These are phyloP conservation scores for Acaromyces ingoldii DNA, from an alignment of 1,284 basidiomycete species.

Conservation along the genomic window DNA sequence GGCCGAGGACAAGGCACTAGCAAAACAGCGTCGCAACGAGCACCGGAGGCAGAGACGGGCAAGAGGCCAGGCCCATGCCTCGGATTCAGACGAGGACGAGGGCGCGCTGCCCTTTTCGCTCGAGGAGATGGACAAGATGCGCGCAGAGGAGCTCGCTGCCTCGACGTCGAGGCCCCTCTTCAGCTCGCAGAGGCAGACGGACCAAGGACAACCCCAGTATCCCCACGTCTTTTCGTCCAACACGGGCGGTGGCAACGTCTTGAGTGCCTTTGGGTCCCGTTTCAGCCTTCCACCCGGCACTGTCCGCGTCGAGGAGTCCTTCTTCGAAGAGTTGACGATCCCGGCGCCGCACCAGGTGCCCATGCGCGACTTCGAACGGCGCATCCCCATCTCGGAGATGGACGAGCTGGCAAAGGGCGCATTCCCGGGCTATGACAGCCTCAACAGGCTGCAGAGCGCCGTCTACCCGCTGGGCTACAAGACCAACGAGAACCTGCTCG, in stretches of 20 bases:
- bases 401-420: conserved; percentile 77
- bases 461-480: conserved; percentile 88
- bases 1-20: conserved; percentile 38
- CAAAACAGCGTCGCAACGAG: conserved; percentile 26
- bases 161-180: conserved; percentile 69
- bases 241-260: conserved; percentile 61
- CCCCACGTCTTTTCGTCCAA: conserved; percentile 83
- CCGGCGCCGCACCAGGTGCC: conserved; percentile 80
- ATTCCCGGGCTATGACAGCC: conserved; percentile 77
- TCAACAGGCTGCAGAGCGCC: conserved; percentile 94
- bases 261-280: conserved; percentile 68
- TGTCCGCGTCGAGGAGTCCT: conserved; percentile 58
- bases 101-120: conserved; percentile 55
- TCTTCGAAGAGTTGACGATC: conserved; percentile 71
- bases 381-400: conserved; percentile 69
- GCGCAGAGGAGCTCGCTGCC: conserved; percentile 63
- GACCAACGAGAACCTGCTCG: conserved; percentile 93
- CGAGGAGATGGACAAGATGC: conserved; percentile 62
- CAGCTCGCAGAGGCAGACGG: conserved; percentile 58
- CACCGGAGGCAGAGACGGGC: conserved; percentile 24
- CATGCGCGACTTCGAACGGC: conserved; percentile 67
- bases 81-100: conserved; percentile 39
- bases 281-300: conserved; percentile 83
- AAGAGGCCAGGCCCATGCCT: conserved; percentile 19
- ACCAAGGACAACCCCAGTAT: conserved; percentile 60